These are phyloP conservation scores for Cladorrhinum sp. DNA, from an alignment of 2,329 filamentous ascomycete species.

Conservation along the genomic window DNA sequence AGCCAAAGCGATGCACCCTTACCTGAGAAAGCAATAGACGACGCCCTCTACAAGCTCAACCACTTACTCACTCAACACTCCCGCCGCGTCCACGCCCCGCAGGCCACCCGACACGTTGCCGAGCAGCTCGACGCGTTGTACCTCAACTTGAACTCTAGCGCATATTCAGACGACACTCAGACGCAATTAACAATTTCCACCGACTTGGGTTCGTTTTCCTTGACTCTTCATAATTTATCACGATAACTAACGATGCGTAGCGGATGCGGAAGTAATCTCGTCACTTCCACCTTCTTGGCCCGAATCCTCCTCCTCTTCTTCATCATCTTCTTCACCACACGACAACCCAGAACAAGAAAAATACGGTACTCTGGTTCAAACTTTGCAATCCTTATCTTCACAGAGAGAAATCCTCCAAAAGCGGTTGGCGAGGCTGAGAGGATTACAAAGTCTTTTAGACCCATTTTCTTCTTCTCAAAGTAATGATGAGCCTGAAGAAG, in stretches of 20 bases:
- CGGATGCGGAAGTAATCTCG: slow-evolving; percentile 42
- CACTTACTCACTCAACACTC: slow-evolving; percentile 62
- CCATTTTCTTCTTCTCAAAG: too few species aligned
- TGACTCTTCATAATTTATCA: not conserved
- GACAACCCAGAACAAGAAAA: not conserved
- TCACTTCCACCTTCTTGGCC: slow-evolving; percentile 49
- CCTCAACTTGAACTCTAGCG: slow-evolving; percentile 42
- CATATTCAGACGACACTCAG: slow-evolving; percentile 31
- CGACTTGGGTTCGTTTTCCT: slow-evolving; percentile 21
- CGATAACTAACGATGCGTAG: too few species aligned
- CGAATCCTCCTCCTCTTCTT: slow-evolving; percentile 29
- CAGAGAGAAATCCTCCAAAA: slow-evolving; percentile 37
- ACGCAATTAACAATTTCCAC: slow-evolving; percentile 15
- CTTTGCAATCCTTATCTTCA: slow-evolving; percentile 49
- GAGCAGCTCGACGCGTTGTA: slow-evolving; percentile 70
- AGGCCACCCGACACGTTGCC: slow-evolving; percentile 67
- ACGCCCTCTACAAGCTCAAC: slow-evolving; percentile 58
- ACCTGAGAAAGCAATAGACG: slow-evolving; percentile 51
- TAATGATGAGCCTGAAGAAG: slow-evolving; percentile 24
- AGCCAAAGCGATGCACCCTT: slow-evolving; percentile 36
- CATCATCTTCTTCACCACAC: too few species aligned
- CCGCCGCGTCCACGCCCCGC: slow-evolving; percentile 62
- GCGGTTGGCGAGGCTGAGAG: slow-evolving; percentile 44
- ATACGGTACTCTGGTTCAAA: slow-evolving; percentile 50
- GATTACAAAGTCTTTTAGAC: slow-evolving; percentile 49